Evolutionary conservation across 306 rosid genomes (phyloP).

Genomic region (Trifolium repens): DNA sequence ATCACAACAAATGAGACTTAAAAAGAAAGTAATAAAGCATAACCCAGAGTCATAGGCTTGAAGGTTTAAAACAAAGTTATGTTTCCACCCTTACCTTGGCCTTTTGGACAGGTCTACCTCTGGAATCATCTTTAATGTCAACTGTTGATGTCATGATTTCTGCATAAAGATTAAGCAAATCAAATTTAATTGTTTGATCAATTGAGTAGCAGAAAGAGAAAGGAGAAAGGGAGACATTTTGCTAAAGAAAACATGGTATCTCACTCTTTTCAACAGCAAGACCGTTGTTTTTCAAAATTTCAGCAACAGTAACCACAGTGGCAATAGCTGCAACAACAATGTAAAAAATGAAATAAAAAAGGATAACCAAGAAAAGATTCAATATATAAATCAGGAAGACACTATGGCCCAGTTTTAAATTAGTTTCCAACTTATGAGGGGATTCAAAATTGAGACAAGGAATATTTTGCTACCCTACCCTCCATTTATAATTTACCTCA

Average conservation of each 20-base stretch:
- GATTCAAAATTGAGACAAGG: no score
- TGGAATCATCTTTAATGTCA: constrained; percentile 71
- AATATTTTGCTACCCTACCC: no score
- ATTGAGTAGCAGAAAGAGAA: background rate
- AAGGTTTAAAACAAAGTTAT: background rate
- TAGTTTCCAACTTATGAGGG: background rate
- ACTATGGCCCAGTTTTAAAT: background rate
- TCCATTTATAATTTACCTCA: no score
- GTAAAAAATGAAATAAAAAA: constrained; percentile 17
- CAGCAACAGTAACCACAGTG: constrained; percentile 79
- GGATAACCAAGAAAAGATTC: background rate
- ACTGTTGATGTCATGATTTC: constrained; percentile 73
- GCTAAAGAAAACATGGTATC: constrained; percentile 10
- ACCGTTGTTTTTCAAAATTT: constrained; percentile 78
- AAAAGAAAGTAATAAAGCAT: constrained; percentile 15
- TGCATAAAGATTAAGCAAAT: constrained; percentile 40
- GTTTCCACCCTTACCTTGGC: constrained; percentile 60
- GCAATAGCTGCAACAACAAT: constrained; percentile 67
- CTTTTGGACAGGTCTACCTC: constrained; percentile 75
- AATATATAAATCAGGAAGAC: background rate
- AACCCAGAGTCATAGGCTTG: background rate
- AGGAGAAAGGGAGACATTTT: constrained; percentile 3
- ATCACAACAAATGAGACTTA: constrained; percentile 15
- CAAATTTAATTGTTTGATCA: background rate
- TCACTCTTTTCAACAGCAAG: constrained; percentile 81